Percentiles rank a stretch among this genome's conserved stretches.
These are phyloP conservation scores for Quercus ilex DNA, from an alignment of 306 rosid genomes.

Conservation along the genomic window DNA sequence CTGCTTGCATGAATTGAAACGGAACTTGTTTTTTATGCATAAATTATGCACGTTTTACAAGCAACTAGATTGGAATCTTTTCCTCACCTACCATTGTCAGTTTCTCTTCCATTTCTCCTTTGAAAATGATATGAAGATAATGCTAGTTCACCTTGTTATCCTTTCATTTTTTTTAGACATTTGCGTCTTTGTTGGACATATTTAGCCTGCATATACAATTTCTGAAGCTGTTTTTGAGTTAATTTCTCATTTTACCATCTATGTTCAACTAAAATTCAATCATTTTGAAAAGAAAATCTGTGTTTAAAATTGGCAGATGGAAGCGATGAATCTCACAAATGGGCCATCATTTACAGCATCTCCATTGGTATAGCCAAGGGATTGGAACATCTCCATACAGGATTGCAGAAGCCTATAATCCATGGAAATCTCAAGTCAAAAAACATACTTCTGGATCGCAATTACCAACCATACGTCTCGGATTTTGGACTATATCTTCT, in stretches of 20 bases:
- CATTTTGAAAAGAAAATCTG: constrained; percentile 14
- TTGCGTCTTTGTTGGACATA: neutral
- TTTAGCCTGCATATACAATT: neutral
- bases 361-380: constrained; percentile 76
- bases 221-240: no score
- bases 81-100: constrained; percentile 9
- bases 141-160: neutral
- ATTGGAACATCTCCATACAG: constrained; percentile 75
- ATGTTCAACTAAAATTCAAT: neutral
- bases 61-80: neutral
- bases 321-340: constrained; percentile 55
- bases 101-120: neutral
- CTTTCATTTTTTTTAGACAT: neutral
- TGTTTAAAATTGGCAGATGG: constrained; percentile 49
- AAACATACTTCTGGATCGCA: constrained; percentile 67
- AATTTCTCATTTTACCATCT: no score
- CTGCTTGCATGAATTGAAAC: neutral
- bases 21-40: neutral
- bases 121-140: neutral
- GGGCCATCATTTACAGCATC: constrained; percentile 61
- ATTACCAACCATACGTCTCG: constrained; percentile 54
- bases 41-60: neutral
- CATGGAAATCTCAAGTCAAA: constrained; percentile 90
- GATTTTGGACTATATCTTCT: constrained; percentile 83
- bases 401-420: constrained; percentile 52